phyloP scores from a whole-genome alignment of 768 basidiomycete species.

The Lactifluus volemus region DNA sequence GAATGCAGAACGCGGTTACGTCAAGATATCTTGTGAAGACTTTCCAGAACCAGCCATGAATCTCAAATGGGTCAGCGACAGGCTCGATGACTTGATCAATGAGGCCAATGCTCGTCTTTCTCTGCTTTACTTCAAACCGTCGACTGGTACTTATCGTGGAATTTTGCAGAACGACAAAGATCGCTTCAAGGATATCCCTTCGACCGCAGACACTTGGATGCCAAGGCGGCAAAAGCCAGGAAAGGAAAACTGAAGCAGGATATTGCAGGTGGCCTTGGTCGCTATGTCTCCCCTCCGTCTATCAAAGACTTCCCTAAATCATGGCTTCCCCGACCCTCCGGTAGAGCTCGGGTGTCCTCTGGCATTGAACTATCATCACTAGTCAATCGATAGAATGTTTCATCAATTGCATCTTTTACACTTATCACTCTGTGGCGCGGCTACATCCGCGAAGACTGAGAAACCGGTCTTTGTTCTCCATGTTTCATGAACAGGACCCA shows the following conservation, averaged over 20 bases:
- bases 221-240: slow-evolving; percentile 63
- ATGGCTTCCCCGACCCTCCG: slow-evolving; percentile 23
- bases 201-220: slow-evolving; percentile 73
- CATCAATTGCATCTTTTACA: not conserved
- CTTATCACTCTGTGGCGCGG: not conserved
- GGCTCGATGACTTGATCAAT: slow-evolving; percentile 64
- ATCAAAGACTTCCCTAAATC: slow-evolving; percentile 21
- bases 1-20: slow-evolving; percentile 59
- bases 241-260: slow-evolving; percentile 42
- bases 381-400: slow-evolving; percentile 1
- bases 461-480: not conserved
- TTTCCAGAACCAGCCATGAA: slow-evolving; percentile 81
- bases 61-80: slow-evolving; percentile 89
- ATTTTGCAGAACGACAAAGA: slow-evolving; percentile 32
- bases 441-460: not conserved
- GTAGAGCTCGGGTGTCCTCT: not conserved
- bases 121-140: not conserved
- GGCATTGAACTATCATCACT: not conserved
- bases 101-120: slow-evolving; percentile 68
- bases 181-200: slow-evolving; percentile 60
- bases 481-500: not conserved
- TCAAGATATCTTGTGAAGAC: slow-evolving; percentile 88
- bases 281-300: slow-evolving; percentile 17
- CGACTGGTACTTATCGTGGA: not conserved
- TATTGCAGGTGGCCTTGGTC: slow-evolving; percentile 15